Evolutionary conservation across 23 red algal genomes (phyloP).

Genomic region (Gracilaria domingensis): DNA sequence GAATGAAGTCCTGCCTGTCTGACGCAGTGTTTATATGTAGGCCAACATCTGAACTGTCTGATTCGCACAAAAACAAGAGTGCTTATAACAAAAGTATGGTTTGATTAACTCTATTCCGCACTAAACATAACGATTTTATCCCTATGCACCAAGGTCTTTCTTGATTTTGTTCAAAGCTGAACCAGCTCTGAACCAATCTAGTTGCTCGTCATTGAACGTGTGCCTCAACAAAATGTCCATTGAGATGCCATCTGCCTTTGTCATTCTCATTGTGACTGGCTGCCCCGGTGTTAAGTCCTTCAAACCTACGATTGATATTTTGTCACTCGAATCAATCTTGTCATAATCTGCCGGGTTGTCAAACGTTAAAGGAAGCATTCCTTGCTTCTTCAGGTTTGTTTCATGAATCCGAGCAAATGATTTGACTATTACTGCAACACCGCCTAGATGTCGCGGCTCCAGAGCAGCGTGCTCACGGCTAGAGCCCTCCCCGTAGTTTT

Average conservation of each 20-base stretch:
- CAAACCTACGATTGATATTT: conserved; percentile 84
- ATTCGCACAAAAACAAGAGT: neutral
- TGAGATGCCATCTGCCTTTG: conserved; percentile 74
- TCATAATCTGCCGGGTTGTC: conserved; percentile 93
- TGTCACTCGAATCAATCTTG: conserved; percentile 86
- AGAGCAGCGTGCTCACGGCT: conserved; percentile 97
- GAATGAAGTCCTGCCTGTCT: no score
- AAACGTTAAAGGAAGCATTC: conserved; percentile 99
- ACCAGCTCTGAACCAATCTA: conserved; percentile 96
- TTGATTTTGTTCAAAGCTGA: conserved; percentile 97
- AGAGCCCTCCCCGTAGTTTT: conserved; percentile 99
- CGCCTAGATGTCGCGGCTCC: conserved; percentile 95
- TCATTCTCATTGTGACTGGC: conserved; percentile 82
- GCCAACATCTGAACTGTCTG: no score
- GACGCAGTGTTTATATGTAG: no score
- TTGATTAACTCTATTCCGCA: neutral
- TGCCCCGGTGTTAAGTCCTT: conserved; percentile 70
- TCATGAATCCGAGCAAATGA: conserved; percentile 99
- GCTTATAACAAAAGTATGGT: neutral
- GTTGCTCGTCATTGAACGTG: conserved; percentile 94
- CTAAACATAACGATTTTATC: neutral
- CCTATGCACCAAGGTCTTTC: conserved; percentile 61
- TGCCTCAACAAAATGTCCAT: conserved; percentile 84
- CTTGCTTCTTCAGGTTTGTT: conserved; percentile 99
- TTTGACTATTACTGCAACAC: conserved; percentile 94